A percentile compares a stretch with the other conserved stretches of the same genome.
Evolutionary conservation across 2,329 filamentous ascomycete genomes (phyloP).

Genomic region (Botrytis byssoidea): DNA sequence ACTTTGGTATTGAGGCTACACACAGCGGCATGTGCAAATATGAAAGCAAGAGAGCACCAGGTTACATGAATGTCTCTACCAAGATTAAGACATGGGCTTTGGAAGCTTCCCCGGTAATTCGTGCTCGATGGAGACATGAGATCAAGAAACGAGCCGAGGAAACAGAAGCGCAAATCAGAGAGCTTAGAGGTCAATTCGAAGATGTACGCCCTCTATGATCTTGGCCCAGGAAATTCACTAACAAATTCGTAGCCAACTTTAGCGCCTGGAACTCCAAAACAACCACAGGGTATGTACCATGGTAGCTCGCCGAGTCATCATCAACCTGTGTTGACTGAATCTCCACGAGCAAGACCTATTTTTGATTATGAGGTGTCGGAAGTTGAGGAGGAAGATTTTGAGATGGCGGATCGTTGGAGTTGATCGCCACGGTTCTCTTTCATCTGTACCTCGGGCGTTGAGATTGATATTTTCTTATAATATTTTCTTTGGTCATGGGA

Average conservation of each 20-base stretch:
- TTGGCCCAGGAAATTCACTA: conserved; percentile 1
- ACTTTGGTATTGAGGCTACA: conserved; percentile 73
- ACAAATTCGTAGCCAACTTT: conserved; percentile 19
- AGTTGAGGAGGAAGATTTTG: conserved; percentile 33
- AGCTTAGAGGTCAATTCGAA: conserved; percentile 29
- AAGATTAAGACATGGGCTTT: conserved; percentile 36
- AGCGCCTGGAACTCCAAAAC: conserved; percentile 25
- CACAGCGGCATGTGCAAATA: conserved; percentile 74
- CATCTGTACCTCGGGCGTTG: background rate
- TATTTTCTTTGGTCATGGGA: conserved; percentile 7
- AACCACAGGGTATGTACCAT: conserved; percentile 28
- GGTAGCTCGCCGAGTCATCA: conserved; percentile 7
- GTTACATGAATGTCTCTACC: conserved; percentile 46
- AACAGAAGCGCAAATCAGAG: conserved; percentile 31
- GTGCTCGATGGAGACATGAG: conserved; percentile 33
- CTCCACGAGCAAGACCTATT: conserved; percentile 22
- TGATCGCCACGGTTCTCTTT: background rate
- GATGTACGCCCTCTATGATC: conserved; percentile 17
- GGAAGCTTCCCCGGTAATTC: conserved; percentile 29
- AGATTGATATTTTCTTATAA: background rate
- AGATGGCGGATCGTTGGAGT: conserved; percentile 28
- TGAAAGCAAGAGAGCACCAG: conserved; percentile 59
- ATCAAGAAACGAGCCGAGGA: conserved; percentile 29
- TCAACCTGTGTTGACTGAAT: conserved; percentile 25
- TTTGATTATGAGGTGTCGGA: conserved; percentile 33